Evolutionary conservation across 129 eudicot genomes (phyloP), one percentile per base, ranked within the genome.

Genomic region (Pulicaria dysenterica): DNA sequence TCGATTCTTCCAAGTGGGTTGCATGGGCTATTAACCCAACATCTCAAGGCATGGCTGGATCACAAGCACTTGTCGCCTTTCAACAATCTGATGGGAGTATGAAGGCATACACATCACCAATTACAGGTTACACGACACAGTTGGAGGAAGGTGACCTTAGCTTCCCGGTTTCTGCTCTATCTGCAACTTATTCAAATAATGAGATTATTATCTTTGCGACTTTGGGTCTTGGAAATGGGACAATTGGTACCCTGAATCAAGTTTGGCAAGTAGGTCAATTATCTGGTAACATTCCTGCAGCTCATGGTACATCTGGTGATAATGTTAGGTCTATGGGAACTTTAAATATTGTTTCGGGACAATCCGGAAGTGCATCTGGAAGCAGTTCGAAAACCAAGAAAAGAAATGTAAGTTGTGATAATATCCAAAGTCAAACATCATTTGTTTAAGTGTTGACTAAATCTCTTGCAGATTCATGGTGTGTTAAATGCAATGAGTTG

Each of bases 231-330:
- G 88, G 78, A 34, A 80, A 80, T 57, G 56, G 62, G 34, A 82
- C 67, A 31, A 34, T 70, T 62, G 64, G 86, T 16, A 68, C 71
- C 15, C 51, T 92, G 64, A 89, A 92, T 77, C 98, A 89, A 48
- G 95, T 89, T 60, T 92, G 98, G 98, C 98, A 92, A 69, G 89
- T 81, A 45, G 98, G 98, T 43, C 90, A 85, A 5, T 42, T 92
- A 43, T 82, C 90, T 0, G 73, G 83, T 7, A 85, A 68, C 56
- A 72, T 54, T 2, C 91, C 89, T 0, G 68, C 63, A 38, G 31
- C 43, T 53, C 98, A 92, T 78, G 79, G 74, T 12, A 74, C 80
- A 10, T 43, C 91, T 8, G 96, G 95, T 14, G 69, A 80, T 55
- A 87, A 87, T 62, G 47, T 87, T 17, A 84, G 70, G 79, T 89